Evolutionary conservation across 164 flowering plant species (phyloP).

Genomic region (Magnolia changhungtana): DNA sequence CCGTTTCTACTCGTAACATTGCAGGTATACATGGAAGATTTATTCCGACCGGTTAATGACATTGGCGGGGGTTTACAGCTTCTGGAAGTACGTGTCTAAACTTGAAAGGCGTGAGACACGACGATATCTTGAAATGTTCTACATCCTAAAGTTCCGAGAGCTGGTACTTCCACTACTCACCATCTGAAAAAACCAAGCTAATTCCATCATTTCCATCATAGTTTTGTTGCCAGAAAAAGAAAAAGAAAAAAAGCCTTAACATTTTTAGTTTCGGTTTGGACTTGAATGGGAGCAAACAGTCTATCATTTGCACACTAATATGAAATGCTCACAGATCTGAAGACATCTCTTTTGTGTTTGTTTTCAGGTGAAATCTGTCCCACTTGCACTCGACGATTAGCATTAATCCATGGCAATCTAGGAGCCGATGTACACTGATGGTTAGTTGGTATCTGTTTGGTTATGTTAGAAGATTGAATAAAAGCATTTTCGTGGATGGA

Average conservation of each 20-base stretch:
- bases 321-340: not conserved
- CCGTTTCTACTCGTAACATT: conserved; percentile 8
- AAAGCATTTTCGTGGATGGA: no score
- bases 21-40: conserved; percentile 94
- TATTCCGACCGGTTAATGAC: conserved; percentile 94
- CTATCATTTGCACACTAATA: not conserved
- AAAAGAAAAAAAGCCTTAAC: not conserved
- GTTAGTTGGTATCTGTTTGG: no score
- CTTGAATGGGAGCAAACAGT: not conserved
- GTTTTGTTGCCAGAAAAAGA: not conserved
- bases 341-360: not conserved
- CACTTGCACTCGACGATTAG: conserved; percentile 44
- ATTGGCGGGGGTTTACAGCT: conserved; percentile 91
- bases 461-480: no score
- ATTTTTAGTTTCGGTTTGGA: no score
- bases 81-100: conserved; percentile 96
- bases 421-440: no score
- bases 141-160: conserved; percentile 81
- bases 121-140: conserved; percentile 96
- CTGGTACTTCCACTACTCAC: conserved; percentile 46
- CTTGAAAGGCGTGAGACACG: conserved; percentile 95
- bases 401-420: not conserved
- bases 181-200: not conserved
- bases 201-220: not conserved
- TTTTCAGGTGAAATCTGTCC: conserved; percentile 78